These are phyloP conservation scores for Populus tremula DNA, from an alignment of 345 rosid genomes.

Conservation along the genomic window DNA sequence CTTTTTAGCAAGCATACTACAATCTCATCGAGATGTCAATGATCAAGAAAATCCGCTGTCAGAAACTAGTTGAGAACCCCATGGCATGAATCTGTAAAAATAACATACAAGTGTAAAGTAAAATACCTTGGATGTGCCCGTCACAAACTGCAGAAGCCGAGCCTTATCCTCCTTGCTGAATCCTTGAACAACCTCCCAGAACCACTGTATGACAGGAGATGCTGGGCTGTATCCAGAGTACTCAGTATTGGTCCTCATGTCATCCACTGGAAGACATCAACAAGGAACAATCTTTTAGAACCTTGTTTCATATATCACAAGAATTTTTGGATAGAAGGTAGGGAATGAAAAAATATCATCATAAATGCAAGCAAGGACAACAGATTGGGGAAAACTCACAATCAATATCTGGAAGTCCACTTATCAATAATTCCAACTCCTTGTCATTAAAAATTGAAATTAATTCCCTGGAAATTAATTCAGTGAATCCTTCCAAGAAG, in stretches of 20 bases:
- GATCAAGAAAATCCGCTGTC: too few relatives aligned
- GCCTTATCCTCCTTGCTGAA: constrained; percentile 98
- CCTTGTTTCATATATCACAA: background rate
- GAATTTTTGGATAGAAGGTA: background rate
- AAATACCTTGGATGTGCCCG: constrained; percentile 92
- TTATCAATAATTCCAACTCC: constrained; percentile 85
- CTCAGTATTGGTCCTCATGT: constrained; percentile 86
- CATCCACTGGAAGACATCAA: constrained; percentile 63
- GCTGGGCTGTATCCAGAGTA: constrained; percentile 91
- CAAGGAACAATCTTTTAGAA: constrained; percentile 6
- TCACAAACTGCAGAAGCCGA: constrained; percentile 90
- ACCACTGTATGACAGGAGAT: constrained; percentile 94
- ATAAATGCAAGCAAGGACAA: constrained; percentile 3
- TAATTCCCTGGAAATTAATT: constrained; percentile 68
- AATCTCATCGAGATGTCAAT: too few relatives aligned
- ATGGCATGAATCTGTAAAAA: background rate
- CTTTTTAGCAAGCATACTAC: background rate
- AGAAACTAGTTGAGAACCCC: background rate
- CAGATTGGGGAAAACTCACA: constrained; percentile 44
- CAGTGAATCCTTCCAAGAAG: constrained; percentile 81
- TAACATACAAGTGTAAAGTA: background rate
- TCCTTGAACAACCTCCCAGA: constrained; percentile 97
- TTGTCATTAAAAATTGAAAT: constrained; percentile 90
- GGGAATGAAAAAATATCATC: background rate
- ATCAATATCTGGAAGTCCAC: constrained; percentile 96